Evolutionary conservation across 352 stramenopile species (phyloP).

Genomic region (Pythium myriotylum): DNA sequence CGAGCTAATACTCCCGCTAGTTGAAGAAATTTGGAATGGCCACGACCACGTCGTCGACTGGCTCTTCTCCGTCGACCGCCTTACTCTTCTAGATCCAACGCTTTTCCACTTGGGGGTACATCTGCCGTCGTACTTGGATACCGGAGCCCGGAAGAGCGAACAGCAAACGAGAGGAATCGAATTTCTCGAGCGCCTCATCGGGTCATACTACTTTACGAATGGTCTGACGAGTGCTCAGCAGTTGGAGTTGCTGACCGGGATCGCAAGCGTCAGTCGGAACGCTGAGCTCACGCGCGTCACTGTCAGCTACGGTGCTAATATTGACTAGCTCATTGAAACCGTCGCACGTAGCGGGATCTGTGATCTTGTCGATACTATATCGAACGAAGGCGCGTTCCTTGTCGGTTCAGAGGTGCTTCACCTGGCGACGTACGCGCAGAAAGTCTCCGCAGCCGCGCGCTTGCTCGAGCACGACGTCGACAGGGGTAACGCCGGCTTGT

Average conservation of each 20-base stretch:
- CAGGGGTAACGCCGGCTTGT: neutral
- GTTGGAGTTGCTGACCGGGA: neutral
- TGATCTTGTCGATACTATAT: neutral
- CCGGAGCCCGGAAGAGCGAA: neutral
- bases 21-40: neutral
- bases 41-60: neutral
- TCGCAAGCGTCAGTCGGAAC: neutral
- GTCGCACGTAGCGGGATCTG: neutral
- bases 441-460: neutral
- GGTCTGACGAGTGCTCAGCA: neutral
- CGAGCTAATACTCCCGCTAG: neutral
- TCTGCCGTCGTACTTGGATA: neutral
- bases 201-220: neutral
- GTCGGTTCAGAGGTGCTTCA: neutral
- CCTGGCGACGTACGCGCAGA: neutral
- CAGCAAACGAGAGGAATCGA: too few relatives aligned
- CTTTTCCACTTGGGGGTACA: conserved; percentile 1
- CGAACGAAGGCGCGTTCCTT: neutral
- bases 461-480: conserved; percentile 4
- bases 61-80: conserved; percentile 1
- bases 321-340: neutral
- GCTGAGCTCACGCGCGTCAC: neutral
- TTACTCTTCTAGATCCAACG: neutral
- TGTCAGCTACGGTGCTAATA: neutral
- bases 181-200: neutral